These are phyloP conservation scores for Penicillium odoratum DNA, from an alignment of 495 filamentous ascomycete genomes.

Conservation along the genomic window DNA sequence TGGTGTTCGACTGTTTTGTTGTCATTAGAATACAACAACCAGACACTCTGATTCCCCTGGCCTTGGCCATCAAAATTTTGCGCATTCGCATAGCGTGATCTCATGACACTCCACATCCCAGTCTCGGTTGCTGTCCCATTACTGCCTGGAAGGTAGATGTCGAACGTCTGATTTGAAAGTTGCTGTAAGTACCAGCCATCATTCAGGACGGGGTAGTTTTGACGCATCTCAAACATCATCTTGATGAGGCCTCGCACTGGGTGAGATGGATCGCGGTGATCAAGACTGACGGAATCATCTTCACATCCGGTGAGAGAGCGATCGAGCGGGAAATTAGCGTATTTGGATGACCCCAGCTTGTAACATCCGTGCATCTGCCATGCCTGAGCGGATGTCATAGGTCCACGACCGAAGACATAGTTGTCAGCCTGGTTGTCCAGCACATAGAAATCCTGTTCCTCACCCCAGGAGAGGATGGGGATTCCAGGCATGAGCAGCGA, in stretches of 20 bases:
- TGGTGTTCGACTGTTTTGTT: slow-evolving; percentile 53
- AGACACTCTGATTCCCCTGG: slow-evolving; percentile 51
- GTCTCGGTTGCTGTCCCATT: slow-evolving; percentile 55
- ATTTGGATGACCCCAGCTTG: slow-evolving; percentile 52
- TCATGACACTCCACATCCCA: slow-evolving; percentile 66
- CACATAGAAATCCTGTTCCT: slow-evolving; percentile 69
- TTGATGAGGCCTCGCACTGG: slow-evolving; percentile 66
- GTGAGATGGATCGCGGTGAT: slow-evolving; percentile 70
- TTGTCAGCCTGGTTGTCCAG: slow-evolving; percentile 66
- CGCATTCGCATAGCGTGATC: slow-evolving; percentile 42
- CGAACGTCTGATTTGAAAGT: slow-evolving; percentile 56
- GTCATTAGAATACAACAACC: slow-evolving; percentile 68
- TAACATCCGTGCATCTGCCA: slow-evolving; percentile 73
- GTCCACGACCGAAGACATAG: slow-evolving; percentile 68
- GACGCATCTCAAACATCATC: slow-evolving; percentile 62
- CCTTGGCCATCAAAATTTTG: slow-evolving; percentile 48
- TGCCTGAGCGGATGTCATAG: slow-evolving; percentile 64
- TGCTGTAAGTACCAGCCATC: slow-evolving; percentile 59
- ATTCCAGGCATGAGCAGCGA: slow-evolving; percentile 66
- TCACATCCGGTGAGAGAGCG: slow-evolving; percentile 54
- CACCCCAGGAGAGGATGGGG: slow-evolving; percentile 65
- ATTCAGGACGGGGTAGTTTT: slow-evolving; percentile 59
- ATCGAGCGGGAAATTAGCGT: slow-evolving; percentile 58
- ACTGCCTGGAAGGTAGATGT: slow-evolving; percentile 54
- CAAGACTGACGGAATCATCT: slow-evolving; percentile 55